These are phyloP conservation scores for Candida suzukii DNA, from an alignment of 805 yeast genomes.

Conservation along the genomic window DNA sequence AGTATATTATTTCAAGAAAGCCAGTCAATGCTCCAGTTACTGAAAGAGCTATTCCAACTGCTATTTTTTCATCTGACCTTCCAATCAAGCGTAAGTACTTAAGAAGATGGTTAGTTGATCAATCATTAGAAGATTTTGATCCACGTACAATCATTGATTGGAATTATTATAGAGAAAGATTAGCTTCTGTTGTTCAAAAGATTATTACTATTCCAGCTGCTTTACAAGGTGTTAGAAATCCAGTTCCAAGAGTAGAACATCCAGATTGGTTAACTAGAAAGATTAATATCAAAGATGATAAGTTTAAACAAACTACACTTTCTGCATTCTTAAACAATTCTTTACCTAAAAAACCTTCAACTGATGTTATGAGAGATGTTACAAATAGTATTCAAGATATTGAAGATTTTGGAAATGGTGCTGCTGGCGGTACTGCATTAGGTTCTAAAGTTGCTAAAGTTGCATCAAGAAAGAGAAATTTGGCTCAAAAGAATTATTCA, in stretches of 20 bases:
- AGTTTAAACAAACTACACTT: slow-evolving; percentile 64
- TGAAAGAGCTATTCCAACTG: slow-evolving; percentile 94
- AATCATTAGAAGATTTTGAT: slow-evolving; percentile 70
- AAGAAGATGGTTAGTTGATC: slow-evolving; percentile 82
- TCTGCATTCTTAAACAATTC: slow-evolving; percentile 47
- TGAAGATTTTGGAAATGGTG: slow-evolving; percentile 56
- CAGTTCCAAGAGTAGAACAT: slow-evolving; percentile 89
- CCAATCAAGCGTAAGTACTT: slow-evolving; percentile 64
- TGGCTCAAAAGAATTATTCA: slow-evolving; percentile 16
- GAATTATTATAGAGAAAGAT: slow-evolving; percentile 84
- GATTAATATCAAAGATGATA: slow-evolving; percentile 55
- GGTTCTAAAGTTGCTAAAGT: slow-evolving; percentile 37
- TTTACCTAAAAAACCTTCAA: slow-evolving; percentile 27
- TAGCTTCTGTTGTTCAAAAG: slow-evolving; percentile 90
- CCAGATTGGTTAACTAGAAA: slow-evolving; percentile 85
- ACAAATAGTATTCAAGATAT: slow-evolving; percentile 50
- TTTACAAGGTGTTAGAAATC: slow-evolving; percentile 76
- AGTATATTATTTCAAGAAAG: slow-evolving; percentile 78
- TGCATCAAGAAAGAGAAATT: slow-evolving; percentile 38
- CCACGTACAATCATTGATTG: slow-evolving; percentile 89
- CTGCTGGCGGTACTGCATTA: slow-evolving; percentile 16
- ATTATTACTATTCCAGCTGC: slow-evolving; percentile 98
- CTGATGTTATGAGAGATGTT: slow-evolving; percentile 25
- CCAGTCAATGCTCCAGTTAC: slow-evolving; percentile 89
- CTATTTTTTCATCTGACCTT: slow-evolving; percentile 82